Base-by-base conservation (phyloP, 495 filamentous ascomycete species). In the Sphaerosporella brunnea region DNA sequence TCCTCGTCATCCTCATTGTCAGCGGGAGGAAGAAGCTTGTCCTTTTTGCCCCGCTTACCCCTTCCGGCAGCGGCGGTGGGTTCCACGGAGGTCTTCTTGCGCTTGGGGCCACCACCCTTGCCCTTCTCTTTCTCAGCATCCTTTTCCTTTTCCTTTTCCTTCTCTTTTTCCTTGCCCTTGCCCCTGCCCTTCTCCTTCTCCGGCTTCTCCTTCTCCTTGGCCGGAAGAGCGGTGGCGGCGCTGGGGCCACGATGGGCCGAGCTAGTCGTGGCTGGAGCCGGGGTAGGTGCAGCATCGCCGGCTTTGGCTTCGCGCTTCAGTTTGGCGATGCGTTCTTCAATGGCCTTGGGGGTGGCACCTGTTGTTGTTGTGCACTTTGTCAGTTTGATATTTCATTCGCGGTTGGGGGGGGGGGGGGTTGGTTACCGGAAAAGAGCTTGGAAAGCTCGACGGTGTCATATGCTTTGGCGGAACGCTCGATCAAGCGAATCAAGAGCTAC, bases 261-360 rank as follows among this genome's bases (percentile, higher is more conserved):
- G n/a, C n/a, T n/a, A n/a, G n/a, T n/a, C n/a, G n/a, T n/a, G n/a
- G n/a, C n/a, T n/a, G n/a, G n/a, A n/a, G n/a, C n/a, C n/a, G n/a
- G n/a, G n/a, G n/a, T n/a, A n/a, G n/a, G n/a, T n/a, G n/a, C n/a
- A n/a, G n/a, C 35, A 37, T 37, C 8, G 16, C 55, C 51, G 20
- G 58, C 57, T 49, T 60, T 60, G 38, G 58, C 58, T 34, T 61
- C 58, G 11, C 58, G 57, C 49, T 61, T 61, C 36, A 61, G 58
- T 11, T 61, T 61, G 10, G 58, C 58, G 44, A 61, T 61, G 30
- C 58, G 59, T 26, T 61, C 58, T 15, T 61, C 58, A n/a, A 61
- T 61, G 26, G 58, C 58, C 23, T 61, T 61, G 0, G 58, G 58
- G 15, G 58, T 61, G 7, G 58, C 58, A 1, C 58, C 56, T 58